These are phyloP conservation scores for Papilionanthe hybrid DNA, from an alignment of 116 monocot genomes.

Conservation along the genomic window DNA sequence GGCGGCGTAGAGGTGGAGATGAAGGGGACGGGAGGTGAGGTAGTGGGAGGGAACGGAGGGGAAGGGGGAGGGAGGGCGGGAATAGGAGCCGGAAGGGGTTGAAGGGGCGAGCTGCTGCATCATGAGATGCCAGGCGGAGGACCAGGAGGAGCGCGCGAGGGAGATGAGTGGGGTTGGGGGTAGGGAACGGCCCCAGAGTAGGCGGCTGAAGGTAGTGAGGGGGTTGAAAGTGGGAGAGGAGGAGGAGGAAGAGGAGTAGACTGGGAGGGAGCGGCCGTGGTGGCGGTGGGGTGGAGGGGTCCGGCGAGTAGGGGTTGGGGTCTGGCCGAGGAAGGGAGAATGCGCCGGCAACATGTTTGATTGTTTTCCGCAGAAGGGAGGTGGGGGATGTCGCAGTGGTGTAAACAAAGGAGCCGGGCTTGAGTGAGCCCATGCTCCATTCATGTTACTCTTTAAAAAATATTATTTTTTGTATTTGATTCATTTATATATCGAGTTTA, in stretches of 20 bases:
- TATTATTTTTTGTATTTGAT: too few species aligned
- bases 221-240: background rate
- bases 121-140: conserved; percentile 79
- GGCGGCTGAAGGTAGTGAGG: conserved; percentile 14
- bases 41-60: conserved; percentile 45
- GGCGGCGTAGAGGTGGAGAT: conserved; percentile 73
- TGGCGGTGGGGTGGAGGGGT: background rate
- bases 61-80: conserved; percentile 63
- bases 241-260: background rate
- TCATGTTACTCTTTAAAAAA: too few species aligned
- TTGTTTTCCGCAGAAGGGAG: background rate
- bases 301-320: background rate
- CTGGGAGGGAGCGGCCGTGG: background rate
- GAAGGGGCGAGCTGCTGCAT: conserved; percentile 97
- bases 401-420: too few species aligned
- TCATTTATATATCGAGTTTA: too few species aligned
- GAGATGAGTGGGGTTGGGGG: conserved; percentile 65
- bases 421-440: too few species aligned
- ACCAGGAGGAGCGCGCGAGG: conserved; percentile 70
- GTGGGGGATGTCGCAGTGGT: background rate
- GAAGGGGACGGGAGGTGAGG: conserved; percentile 1
- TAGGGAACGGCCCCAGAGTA: conserved; percentile 52
- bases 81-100: conserved; percentile 56
- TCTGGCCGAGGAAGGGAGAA: background rate
- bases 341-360: background rate